Conservation (phyloP, 805 yeast species). For the Komagataella mondaviorum region DNA sequence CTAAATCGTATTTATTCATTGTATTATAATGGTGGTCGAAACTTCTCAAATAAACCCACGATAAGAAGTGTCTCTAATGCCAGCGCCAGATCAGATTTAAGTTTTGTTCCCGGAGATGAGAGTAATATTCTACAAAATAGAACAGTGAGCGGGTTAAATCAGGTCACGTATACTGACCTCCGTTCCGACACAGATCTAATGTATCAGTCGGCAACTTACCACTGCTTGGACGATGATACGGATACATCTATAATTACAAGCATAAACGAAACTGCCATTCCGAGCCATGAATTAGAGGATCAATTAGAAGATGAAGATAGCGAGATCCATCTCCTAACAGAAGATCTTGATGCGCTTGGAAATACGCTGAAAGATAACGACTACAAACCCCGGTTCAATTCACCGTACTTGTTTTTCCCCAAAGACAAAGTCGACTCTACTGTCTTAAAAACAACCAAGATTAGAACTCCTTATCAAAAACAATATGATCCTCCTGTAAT, state of each 20-base stretch:
- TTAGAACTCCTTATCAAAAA: background rate
- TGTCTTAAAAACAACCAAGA: background rate
- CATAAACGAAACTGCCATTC: background rate
- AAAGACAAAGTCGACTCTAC: background rate
- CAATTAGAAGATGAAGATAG: background rate
- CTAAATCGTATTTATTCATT: constrained; percentile 1
- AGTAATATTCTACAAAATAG: background rate
- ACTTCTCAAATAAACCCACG: background rate
- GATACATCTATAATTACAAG: background rate
- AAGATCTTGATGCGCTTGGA: background rate
- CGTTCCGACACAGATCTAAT: background rate
- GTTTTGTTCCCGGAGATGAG: background rate
- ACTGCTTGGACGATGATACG: background rate
- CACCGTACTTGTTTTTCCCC: background rate
- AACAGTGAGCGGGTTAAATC: background rate
- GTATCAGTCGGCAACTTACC: background rate
- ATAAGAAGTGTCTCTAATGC: background rate
- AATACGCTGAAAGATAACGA: background rate
- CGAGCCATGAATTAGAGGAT: background rate
- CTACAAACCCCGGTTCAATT: background rate
- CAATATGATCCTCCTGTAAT: background rate
- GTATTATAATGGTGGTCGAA: constrained; percentile 1
- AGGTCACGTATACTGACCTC: background rate
- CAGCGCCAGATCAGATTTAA: background rate
- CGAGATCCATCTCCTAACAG: background rate